A percentile compares a stretch with the other conserved stretches of the same genome.
Evolutionary conservation across 306 rosid species (phyloP).

Genomic region (Prunus mume): DNA sequence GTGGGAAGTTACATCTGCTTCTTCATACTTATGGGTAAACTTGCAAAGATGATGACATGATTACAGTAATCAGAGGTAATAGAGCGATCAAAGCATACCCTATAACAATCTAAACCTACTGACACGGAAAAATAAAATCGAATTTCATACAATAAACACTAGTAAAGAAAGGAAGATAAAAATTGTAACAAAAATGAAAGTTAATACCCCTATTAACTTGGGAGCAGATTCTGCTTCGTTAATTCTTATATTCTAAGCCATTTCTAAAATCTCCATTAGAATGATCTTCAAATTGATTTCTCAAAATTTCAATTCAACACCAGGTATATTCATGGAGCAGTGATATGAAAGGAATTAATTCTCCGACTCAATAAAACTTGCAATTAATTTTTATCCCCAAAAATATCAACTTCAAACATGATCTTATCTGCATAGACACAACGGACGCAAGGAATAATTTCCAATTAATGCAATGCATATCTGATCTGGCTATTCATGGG

Average conservation of each 20-base stretch:
- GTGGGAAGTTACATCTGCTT: not conserved
- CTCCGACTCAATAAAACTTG: not conserved
- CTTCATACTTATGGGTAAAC: not conserved
- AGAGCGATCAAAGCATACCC: not conserved
- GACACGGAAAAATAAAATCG: not conserved
- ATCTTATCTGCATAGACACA: not conserved
- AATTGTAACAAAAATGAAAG: not conserved
- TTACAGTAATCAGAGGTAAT: not conserved
- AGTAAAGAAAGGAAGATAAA: not conserved
- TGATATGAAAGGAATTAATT: not conserved
- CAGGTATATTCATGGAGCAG: slow-evolving; percentile 1
- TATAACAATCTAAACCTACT: not conserved
- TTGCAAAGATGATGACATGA: not conserved
- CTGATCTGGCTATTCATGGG: slow-evolving; percentile 18
- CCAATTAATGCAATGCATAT: slow-evolving; percentile 23
- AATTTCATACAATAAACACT: not conserved
- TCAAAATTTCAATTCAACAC: not conserved
- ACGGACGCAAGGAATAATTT: slow-evolving; percentile 16
- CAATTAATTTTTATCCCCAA: not conserved
- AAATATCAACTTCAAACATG: not conserved
- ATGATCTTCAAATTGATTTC: slow-evolving; percentile 1
- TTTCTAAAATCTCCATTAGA: slow-evolving; percentile 1
- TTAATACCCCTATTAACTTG: not conserved
- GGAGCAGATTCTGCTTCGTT: not conserved
- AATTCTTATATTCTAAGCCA: not conserved